These are phyloP conservation scores for Candida berthetii DNA, from an alignment of 805 yeast genomes.

Conservation along the genomic window DNA sequence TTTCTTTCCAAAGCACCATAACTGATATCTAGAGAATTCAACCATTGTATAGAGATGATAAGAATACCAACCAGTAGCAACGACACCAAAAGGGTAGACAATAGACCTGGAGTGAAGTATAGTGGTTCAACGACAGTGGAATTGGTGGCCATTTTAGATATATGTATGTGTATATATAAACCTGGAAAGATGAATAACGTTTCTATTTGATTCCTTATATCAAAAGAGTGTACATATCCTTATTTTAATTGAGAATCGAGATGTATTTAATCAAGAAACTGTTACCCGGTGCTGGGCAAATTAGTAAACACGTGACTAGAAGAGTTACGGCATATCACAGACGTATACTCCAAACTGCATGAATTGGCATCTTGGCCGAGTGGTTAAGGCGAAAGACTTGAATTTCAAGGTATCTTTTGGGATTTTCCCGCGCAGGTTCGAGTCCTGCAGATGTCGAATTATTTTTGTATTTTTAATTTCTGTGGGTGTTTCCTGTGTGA, in stretches of 20 bases:
- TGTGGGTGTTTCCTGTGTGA: too few species aligned
- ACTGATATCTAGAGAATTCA: constrained; percentile 64
- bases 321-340: too few species aligned
- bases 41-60: constrained; percentile 63
- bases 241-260: too few species aligned
- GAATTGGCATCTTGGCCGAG: constrained; percentile 2
- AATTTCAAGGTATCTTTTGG: constrained; percentile 1
- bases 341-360: not conserved
- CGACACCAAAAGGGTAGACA: constrained; percentile 68
- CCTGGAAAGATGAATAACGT: too few species aligned
- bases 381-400: constrained; percentile 5
- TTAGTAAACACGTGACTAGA: too few species aligned
- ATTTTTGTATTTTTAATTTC: not conserved
- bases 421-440: constrained; percentile 5
- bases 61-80: constrained; percentile 52
- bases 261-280: too few species aligned
- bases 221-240: too few species aligned
- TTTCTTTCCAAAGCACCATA: constrained; percentile 78
- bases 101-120: constrained; percentile 76
- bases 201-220: too few species aligned
- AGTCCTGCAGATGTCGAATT: constrained; percentile 3
- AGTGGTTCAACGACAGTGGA: constrained; percentile 22
- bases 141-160: not conserved
- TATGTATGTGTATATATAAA: too few species aligned
- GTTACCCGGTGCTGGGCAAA: too few species aligned